Evolutionary conservation across 331 rosid species (phyloP).

Genomic region (Cydonia oblonga): DNA sequence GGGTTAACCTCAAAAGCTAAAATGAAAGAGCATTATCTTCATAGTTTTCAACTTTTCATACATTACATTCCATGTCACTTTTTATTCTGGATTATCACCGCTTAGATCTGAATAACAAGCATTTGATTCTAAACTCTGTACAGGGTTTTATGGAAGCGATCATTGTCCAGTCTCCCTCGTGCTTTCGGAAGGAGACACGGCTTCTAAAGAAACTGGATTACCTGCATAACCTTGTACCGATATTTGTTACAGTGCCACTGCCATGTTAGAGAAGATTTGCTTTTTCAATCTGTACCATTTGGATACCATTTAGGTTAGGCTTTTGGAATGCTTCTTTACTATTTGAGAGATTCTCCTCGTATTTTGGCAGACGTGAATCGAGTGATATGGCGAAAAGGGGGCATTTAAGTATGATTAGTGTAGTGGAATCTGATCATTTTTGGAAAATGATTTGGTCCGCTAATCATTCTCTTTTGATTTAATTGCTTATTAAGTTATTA

Average conservation of each 20-base stretch:
- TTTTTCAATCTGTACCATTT: background rate
- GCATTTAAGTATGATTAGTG: background rate
- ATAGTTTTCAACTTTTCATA: background rate
- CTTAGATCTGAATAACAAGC: background rate
- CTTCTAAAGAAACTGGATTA: conserved; percentile 22
- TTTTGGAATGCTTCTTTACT: background rate
- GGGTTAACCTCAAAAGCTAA: background rate
- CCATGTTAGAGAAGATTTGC: background rate
- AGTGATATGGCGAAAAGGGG: background rate
- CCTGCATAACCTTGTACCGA: background rate
- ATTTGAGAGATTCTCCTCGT: background rate
- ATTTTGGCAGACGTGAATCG: too few relatives aligned
- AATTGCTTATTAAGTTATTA: background rate
- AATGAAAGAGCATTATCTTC: background rate
- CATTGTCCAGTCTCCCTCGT: conserved; percentile 82
- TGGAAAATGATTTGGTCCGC: background rate
- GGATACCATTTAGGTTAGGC: background rate
- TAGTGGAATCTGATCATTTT: background rate
- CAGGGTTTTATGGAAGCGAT: conserved; percentile 93
- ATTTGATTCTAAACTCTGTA: conserved; percentile 14
- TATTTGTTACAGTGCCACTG: background rate
- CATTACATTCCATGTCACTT: background rate
- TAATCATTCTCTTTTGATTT: background rate
- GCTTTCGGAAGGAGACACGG: conserved; percentile 45
- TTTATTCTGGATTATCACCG: background rate